Conservation (phyloP, 2,329 filamentous ascomycete species). For the Trichoderma aggressivum region DNA sequence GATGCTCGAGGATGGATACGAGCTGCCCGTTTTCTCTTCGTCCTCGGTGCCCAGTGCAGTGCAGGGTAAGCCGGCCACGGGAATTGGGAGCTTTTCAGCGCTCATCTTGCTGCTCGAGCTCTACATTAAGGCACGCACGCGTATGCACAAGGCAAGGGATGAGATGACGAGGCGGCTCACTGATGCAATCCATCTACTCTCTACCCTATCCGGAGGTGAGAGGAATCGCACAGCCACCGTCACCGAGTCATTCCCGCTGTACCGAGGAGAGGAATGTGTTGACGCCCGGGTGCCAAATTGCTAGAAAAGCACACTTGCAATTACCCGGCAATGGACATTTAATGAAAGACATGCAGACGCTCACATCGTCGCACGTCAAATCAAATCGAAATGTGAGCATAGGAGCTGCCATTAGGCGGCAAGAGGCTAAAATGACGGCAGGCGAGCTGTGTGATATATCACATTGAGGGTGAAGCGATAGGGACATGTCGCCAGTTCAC, state of each 20-base stretch:
- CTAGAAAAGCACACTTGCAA: neutral
- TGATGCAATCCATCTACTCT: neutral
- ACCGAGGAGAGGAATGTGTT: neutral
- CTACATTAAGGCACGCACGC: neutral
- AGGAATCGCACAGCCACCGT: neutral
- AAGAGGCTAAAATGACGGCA: neutral
- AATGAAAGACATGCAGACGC: conserved; percentile 1
- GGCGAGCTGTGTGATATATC: neutral
- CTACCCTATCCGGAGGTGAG: neutral
- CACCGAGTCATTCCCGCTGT: neutral
- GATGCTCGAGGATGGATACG: neutral
- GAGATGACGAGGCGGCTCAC: neutral
- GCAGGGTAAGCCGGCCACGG: neutral
- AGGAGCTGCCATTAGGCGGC: neutral
- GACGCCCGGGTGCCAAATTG: neutral
- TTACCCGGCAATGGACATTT: neutral
- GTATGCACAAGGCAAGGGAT: neutral
- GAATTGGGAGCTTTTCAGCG: neutral
- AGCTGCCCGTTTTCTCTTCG: neutral
- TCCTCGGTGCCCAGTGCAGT: neutral
- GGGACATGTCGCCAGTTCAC: neutral
- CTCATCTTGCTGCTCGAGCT: neutral
- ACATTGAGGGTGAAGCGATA: neutral
- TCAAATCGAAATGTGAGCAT: neutral
- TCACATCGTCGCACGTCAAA: neutral